Evolutionary conservation across 2,329 filamentous ascomycete genomes (phyloP).

Genomic region (Xylariaceae sp.): DNA sequence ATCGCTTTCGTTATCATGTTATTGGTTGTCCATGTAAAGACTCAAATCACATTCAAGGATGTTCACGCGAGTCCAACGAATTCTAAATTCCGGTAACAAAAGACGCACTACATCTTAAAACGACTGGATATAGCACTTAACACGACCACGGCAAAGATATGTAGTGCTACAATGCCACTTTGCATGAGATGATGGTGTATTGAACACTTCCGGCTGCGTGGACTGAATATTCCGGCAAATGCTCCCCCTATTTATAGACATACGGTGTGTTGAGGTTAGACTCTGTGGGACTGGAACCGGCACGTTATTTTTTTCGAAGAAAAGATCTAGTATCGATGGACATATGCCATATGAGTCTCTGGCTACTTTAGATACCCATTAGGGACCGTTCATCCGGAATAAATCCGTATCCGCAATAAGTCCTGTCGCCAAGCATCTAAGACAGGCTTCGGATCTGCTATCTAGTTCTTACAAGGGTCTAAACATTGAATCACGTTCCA

Average conservation of each 20-base stretch:
- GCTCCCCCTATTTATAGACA: slow-evolving; percentile 3
- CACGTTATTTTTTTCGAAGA: not conserved
- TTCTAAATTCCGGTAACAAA: slow-evolving; percentile 23
- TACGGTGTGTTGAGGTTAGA: not conserved
- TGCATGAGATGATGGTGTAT: slow-evolving; percentile 17
- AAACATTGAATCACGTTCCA: slow-evolving; percentile 42
- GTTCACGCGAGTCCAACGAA: slow-evolving; percentile 27
- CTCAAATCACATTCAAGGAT: slow-evolving; percentile 11
- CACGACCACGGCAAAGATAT: slow-evolving; percentile 25
- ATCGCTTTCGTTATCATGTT: not conserved
- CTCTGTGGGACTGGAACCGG: not conserved
- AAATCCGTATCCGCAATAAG: slow-evolving; percentile 29
- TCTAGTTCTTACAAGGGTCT: slow-evolving; percentile 38
- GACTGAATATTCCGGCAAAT: slow-evolving; percentile 3
- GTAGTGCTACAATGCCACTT: slow-evolving; percentile 31
- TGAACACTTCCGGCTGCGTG: slow-evolving; percentile 16
- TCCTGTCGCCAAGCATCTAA: slow-evolving; percentile 25
- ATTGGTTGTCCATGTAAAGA: slow-evolving; percentile 17
- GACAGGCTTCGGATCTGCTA: slow-evolving; percentile 25
- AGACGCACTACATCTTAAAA: slow-evolving; percentile 22
- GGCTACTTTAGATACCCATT: slow-evolving; percentile 10
- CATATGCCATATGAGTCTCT: slow-evolving; percentile 1
- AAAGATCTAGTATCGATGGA: slow-evolving; percentile 10
- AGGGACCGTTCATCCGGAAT: slow-evolving; percentile 23
- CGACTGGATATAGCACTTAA: slow-evolving; percentile 27